Conservation (phyloP, 306 rosid genomes). For the Alnus glutinosa region DNA sequence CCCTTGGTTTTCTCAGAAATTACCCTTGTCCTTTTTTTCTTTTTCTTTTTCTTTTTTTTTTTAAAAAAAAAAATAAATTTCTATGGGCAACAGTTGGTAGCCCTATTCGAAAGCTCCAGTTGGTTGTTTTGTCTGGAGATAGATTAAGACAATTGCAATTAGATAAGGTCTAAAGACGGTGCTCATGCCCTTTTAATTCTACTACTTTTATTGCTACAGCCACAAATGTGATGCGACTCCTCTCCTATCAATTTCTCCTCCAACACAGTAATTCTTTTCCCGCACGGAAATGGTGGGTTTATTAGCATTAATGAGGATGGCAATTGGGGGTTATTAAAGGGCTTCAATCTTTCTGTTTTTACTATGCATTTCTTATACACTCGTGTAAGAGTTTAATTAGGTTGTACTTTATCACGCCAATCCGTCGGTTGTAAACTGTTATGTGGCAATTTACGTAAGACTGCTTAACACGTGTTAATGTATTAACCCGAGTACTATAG, state of each 20-base stretch:
- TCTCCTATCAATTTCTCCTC: background rate
- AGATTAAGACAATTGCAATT: constrained; percentile 4
- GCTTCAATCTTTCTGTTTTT: too few relatives aligned
- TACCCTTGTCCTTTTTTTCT: background rate
- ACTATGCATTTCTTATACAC: too few relatives aligned
- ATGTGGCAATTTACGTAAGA: too few relatives aligned
- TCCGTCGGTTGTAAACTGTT: too few relatives aligned
- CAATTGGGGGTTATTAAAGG: too few relatives aligned
- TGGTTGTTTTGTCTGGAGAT: background rate
- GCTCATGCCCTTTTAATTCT: background rate
- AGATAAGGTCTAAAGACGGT: background rate
- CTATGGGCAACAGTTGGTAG: background rate
- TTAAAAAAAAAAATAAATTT: too few relatives aligned
- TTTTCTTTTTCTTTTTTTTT: background rate
- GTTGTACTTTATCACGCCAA: too few relatives aligned
- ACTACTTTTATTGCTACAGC: background rate
- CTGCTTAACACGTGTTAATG: too few relatives aligned
- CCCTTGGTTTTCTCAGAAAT: background rate
- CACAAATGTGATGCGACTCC: background rate
- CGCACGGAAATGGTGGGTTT: too few relatives aligned
- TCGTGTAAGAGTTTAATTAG: too few relatives aligned
- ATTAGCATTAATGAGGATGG: too few relatives aligned
- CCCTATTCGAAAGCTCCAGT: constrained; percentile 1
- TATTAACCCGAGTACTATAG: too few relatives aligned
- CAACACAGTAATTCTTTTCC: background rate